Evolutionary conservation across 768 basidiomycete species (phyloP).

Genomic region (Phylloporus rhodoxanthus): DNA sequence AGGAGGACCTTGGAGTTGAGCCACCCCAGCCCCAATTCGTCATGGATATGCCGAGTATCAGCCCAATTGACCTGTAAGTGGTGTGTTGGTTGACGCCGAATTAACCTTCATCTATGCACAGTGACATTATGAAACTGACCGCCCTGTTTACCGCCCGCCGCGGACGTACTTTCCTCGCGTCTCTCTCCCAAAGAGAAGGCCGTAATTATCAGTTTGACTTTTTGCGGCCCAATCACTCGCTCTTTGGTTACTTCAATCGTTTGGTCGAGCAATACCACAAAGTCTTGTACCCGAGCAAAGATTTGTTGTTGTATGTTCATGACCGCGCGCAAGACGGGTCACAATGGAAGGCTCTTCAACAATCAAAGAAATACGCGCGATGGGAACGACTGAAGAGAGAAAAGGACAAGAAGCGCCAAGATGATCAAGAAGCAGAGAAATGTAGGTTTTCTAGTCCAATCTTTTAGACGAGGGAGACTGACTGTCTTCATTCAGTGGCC

Average conservation of each 20-base stretch:
- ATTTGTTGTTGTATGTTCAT: slow-evolving; percentile 67
- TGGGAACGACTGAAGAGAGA: slow-evolving; percentile 86
- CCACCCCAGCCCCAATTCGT: slow-evolving; percentile 81
- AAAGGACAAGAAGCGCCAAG: slow-evolving; percentile 77
- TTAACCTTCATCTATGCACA: slow-evolving; percentile 27
- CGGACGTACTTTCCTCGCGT: slow-evolving; percentile 78
- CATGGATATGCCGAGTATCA: slow-evolving; percentile 82
- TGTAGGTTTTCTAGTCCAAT: slow-evolving; percentile 41
- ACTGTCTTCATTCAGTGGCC: slow-evolving; percentile 48
- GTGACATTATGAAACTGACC: slow-evolving; percentile 93
- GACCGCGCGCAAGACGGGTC: slow-evolving; percentile 58
- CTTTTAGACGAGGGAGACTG: neutral
- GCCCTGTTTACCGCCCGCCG: slow-evolving; percentile 93
- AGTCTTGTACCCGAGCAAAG: slow-evolving; percentile 78
- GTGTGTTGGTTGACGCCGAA: neutral
- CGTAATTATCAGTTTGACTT: slow-evolving; percentile 99
- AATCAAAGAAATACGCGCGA: slow-evolving; percentile 71
- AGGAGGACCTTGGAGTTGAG: slow-evolving; percentile 62
- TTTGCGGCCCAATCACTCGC: slow-evolving; percentile 88
- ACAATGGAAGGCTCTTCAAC: slow-evolving; percentile 73
- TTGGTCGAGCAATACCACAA: slow-evolving; percentile 95
- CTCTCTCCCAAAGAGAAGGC: slow-evolving; percentile 82
- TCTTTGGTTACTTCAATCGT: slow-evolving; percentile 95
- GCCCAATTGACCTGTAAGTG: slow-evolving; percentile 85
- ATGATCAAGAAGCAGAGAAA: slow-evolving; percentile 89